Conservation (phyloP, 108 stramenopile genomes). For the Nitzschia palea region DNA sequence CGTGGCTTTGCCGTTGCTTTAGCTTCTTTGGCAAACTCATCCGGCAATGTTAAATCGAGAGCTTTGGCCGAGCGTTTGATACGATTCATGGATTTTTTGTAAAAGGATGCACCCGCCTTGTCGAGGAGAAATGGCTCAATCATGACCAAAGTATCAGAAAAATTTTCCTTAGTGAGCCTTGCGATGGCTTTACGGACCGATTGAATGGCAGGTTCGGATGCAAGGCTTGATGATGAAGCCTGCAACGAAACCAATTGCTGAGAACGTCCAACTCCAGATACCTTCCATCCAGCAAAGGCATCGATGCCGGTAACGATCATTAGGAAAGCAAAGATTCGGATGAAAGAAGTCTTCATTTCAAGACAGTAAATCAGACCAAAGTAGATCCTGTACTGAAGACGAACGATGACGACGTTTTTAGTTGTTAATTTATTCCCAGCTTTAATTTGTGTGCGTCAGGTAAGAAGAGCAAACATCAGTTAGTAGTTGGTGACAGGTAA, state of each 20-base stretch:
- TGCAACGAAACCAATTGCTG: neutral
- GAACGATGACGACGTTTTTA: too few relatives aligned
- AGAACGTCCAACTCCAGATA: neutral
- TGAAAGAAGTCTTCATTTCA: too few relatives aligned
- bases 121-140: conserved; percentile 57
- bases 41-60: conserved; percentile 49
- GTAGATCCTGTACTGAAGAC: too few relatives aligned
- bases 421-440: too few relatives aligned
- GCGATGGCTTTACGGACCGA: conserved; percentile 41
- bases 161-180: conserved; percentile 49
- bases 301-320: too few relatives aligned
- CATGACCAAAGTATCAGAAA: conserved; percentile 38
- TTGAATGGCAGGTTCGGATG: conserved; percentile 2
- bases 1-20: conserved; percentile 56
- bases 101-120: conserved; percentile 55
- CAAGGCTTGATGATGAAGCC: neutral
- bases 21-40: conserved; percentile 57
- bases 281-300: too few relatives aligned
- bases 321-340: too few relatives aligned
- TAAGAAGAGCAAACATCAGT: too few relatives aligned
- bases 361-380: too few relatives aligned
- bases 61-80: conserved; percentile 38
- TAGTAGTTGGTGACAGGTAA: too few relatives aligned
- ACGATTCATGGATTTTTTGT: conserved; percentile 56
- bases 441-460: too few relatives aligned